A percentile compares a stretch with the other conserved stretches of the same genome.
Conservation (phyloP, 441 rosid species). For the Breynia disticha region DNA sequence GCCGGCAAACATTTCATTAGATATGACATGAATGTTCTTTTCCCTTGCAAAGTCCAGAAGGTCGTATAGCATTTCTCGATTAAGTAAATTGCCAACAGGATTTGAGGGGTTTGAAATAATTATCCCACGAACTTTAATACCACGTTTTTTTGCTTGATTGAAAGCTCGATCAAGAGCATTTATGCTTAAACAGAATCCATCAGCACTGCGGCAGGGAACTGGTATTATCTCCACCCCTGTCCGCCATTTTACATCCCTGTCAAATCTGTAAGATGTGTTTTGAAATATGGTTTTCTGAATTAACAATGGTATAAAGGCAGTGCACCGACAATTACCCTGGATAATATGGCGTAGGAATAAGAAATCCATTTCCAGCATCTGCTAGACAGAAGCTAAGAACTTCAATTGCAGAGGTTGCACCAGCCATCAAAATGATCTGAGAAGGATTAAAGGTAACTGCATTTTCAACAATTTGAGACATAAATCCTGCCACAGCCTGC, state of each 20-base stretch:
- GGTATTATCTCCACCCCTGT: slow-evolving; percentile 81
- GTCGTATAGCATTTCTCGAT: slow-evolving; percentile 47
- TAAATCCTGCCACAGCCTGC: slow-evolving; percentile 81
- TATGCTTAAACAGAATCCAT: slow-evolving; percentile 51
- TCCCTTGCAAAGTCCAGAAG: slow-evolving; percentile 77
- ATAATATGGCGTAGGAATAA: slow-evolving; percentile 71
- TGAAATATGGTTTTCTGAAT: slow-evolving; percentile 5
- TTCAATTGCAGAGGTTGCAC: slow-evolving; percentile 74
- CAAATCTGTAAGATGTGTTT: slow-evolving; percentile 43
- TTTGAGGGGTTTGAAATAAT: slow-evolving; percentile 70
- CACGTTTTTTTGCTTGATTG: slow-evolving; percentile 83
- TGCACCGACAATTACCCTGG: slow-evolving; percentile 49
- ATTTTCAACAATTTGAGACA: slow-evolving; percentile 51
- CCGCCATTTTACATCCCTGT: slow-evolving; percentile 79
- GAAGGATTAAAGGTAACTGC: slow-evolving; percentile 54
- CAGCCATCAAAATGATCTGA: slow-evolving; percentile 57
- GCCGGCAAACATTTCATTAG: slow-evolving; percentile 62
- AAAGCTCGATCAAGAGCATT: slow-evolving; percentile 74
- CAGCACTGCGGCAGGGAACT: slow-evolving; percentile 76
- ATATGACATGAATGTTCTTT: slow-evolving; percentile 73
- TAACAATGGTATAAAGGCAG: slow-evolving; percentile 3
- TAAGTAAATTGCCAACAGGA: slow-evolving; percentile 60
- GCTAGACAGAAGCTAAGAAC: slow-evolving; percentile 78
- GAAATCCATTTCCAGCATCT: slow-evolving; percentile 83
- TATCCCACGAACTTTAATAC: slow-evolving; percentile 62